Evolutionary conservation across 257 asterid genomes (phyloP).

Genomic region (Solanum sitiens): DNA sequence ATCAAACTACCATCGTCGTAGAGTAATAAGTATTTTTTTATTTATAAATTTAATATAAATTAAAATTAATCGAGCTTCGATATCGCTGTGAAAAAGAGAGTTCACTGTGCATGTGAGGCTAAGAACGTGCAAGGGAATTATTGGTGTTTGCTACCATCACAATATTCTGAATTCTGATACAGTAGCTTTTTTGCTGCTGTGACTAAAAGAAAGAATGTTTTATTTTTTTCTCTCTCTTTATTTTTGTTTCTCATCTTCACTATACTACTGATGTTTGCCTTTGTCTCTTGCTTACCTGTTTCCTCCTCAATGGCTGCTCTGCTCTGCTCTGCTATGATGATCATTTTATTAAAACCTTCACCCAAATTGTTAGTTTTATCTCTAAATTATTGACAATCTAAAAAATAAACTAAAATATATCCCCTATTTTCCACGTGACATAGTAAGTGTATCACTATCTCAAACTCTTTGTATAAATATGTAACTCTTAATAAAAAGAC

Average conservation of each 20-base stretch:
- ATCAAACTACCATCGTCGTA: rapidly evolving
- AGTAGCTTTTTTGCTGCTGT: neutral
- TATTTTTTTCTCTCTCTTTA: neutral
- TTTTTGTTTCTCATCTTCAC: neutral
- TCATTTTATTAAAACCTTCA: neutral
- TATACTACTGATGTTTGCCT: neutral
- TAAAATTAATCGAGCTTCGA: neutral
- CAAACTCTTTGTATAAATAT: too few species aligned
- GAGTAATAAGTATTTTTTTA: too few species aligned
- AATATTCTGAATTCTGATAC: constrained; percentile 1
- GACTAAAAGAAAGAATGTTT: neutral
- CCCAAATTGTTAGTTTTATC: too few species aligned
- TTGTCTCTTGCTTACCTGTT: neutral
- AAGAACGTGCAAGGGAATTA: neutral
- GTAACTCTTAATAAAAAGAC: too few species aligned
- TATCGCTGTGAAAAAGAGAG: neutral
- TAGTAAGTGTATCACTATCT: too few species aligned
- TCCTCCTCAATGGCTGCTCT: neutral
- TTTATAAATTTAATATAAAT: too few species aligned
- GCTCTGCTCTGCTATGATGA: neutral
- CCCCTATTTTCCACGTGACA: rapidly evolving
- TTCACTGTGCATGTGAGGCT: neutral
- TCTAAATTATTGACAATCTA: too few species aligned
- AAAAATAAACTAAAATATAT: too few species aligned
- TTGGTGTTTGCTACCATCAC: neutral